A percentile compares a stretch with the other conserved stretches of the same genome.
Conservation (phyloP, 768 basidiomycete genomes). For the Mycena vitilis region DNA sequence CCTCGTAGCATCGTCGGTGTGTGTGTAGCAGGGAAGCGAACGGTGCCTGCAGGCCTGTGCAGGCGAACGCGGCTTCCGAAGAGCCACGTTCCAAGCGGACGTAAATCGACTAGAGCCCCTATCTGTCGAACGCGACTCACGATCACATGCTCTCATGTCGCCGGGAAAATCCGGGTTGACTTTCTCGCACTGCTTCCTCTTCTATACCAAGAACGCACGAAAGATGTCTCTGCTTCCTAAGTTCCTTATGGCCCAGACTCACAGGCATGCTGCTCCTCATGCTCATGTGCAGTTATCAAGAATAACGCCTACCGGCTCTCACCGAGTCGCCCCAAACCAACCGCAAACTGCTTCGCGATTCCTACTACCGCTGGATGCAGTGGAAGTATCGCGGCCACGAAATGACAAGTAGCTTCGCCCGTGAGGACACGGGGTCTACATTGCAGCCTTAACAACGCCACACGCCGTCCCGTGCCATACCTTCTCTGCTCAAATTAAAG, state of each 20-base stretch:
- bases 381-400: not conserved
- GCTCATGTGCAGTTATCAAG: not conserved
- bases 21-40: no score
- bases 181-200: not conserved
- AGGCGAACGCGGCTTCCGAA: no score
- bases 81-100: no score
- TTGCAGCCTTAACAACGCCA: not conserved
- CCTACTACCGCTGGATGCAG: not conserved
- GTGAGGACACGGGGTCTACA: not conserved
- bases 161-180: not conserved
- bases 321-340: not conserved
- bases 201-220: not conserved
- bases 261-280: not conserved
- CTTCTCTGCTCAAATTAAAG: not conserved
- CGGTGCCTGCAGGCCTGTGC: no score
- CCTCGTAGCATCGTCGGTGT: no score
- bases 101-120: no score
- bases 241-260: no score
- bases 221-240: not conserved
- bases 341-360: not conserved
- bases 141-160: not conserved
- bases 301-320: conserved; percentile 1
- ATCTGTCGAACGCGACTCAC: not conserved
- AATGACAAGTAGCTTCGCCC: not conserved
- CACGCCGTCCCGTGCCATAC: not conserved